Percentiles rank a stretch among this genome's conserved stretches.
Evolutionary conservation across 2,329 filamentous ascomycete genomes (phyloP).

Genomic region (Sporothrix luriei): DNA sequence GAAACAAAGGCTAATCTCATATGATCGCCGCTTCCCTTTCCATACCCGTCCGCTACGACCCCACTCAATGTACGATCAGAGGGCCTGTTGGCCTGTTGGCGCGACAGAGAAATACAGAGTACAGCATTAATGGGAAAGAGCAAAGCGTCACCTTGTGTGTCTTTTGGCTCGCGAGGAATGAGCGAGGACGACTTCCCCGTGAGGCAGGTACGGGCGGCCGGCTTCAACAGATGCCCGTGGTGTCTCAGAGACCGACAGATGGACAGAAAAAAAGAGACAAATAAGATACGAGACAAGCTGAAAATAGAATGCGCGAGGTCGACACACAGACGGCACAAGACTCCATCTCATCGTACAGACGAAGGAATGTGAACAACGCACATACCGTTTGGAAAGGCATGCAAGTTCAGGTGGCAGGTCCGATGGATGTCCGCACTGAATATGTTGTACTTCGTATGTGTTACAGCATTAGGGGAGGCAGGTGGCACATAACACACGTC

Average conservation of each 20-base stretch:
- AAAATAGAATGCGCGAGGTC: neutral
- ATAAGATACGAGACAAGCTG: neutral
- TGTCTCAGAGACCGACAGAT: neutral
- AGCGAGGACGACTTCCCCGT: neutral
- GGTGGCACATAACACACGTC: conserved; percentile 16
- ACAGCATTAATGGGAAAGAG: neutral
- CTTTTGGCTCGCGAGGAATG: neutral
- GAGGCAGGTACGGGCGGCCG: neutral
- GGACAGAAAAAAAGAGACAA: neutral
- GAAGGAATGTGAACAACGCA: conserved; percentile 11
- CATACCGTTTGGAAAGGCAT: conserved; percentile 7
- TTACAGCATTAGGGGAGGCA: neutral
- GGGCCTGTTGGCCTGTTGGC: neutral
- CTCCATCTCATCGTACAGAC: neutral
- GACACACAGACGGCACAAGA: neutral
- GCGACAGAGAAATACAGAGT: too few species aligned
- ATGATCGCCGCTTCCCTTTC: conserved; percentile 37
- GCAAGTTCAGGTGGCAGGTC: conserved; percentile 20
- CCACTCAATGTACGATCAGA: neutral
- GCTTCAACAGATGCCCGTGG: conserved; percentile 4
- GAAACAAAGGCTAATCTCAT: conserved; percentile 43
- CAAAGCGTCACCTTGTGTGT: neutral
- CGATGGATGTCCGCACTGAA: too few species aligned
- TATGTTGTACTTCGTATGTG: too few species aligned
- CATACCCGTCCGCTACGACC: conserved; percentile 5